Evolutionary conservation across 2,329 filamentous ascomycete genomes (phyloP).

Genomic region (Penicillium vulpinum): DNA sequence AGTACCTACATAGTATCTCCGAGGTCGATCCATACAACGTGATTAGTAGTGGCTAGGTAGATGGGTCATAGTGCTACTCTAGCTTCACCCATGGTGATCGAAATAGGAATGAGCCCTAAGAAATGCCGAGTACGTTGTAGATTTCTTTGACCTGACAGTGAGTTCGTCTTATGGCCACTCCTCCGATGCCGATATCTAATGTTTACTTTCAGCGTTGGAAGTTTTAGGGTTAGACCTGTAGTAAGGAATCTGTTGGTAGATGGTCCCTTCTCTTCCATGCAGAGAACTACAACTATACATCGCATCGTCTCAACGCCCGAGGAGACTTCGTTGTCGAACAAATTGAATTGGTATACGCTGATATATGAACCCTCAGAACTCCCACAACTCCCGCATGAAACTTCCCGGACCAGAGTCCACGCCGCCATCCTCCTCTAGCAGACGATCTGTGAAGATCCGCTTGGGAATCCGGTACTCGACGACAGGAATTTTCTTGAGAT

Average conservation of each 20-base stretch:
- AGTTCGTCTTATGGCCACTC: neutral
- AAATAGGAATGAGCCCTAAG: neutral
- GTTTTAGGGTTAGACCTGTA: neutral
- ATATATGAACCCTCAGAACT: conserved; percentile 30
- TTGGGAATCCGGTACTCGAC: conserved; percentile 95
- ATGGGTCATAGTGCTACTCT: neutral
- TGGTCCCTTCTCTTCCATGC: neutral
- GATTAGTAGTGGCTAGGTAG: neutral
- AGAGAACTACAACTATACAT: neutral
- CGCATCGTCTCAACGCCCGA: neutral
- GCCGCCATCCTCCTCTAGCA: conserved; percentile 43
- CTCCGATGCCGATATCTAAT: neutral
- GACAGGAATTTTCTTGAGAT: conserved; percentile 80
- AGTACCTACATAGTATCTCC: neutral
- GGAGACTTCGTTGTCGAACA: neutral
- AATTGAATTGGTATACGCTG: conserved; percentile 16
- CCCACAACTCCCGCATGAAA: conserved; percentile 41
- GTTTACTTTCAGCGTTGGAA: neutral
- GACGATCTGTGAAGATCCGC: conserved; percentile 62
- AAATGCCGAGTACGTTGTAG: neutral
- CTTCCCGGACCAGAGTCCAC: conserved; percentile 39
- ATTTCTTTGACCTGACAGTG: too few relatives aligned
- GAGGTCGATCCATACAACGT: neutral
- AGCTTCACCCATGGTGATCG: neutral
- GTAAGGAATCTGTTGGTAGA: conserved; percentile 4